phyloP scores from a whole-genome alignment of 805 yeast species.

The Metschnikowia amazonensis region DNA sequence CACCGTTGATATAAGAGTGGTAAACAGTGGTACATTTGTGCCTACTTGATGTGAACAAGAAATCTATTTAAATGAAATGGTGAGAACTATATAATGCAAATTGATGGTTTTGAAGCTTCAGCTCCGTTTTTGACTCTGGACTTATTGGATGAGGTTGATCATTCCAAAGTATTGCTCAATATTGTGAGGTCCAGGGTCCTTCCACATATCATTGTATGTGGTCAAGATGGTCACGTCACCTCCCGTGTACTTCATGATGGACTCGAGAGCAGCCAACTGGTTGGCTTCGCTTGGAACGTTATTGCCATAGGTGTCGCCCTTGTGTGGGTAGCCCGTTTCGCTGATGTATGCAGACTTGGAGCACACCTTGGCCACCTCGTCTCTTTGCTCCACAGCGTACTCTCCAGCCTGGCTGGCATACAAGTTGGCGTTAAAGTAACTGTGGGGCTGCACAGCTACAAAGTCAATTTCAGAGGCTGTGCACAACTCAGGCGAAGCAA shows the following conservation, averaged over 20 bases:
- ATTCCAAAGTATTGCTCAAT: slow-evolving; percentile 88
- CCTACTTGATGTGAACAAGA: no score
- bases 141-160: slow-evolving; percentile 33
- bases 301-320: slow-evolving; percentile 66
- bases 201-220: slow-evolving; percentile 85
- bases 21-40: no score
- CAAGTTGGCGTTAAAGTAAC: slow-evolving; percentile 68
- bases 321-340: slow-evolving; percentile 87
- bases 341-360: slow-evolving; percentile 56
- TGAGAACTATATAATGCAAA: no score
- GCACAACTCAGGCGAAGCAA: slow-evolving; percentile 64
- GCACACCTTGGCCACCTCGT: slow-evolving; percentile 54
- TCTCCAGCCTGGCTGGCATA: slow-evolving; percentile 67
- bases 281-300: slow-evolving; percentile 69
- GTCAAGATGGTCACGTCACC: slow-evolving; percentile 68
- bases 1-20: no score
- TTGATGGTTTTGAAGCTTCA: no score
- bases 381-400: slow-evolving; percentile 63
- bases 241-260: slow-evolving; percentile 56
- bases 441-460: slow-evolving; percentile 82
- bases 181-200: slow-evolving; percentile 74
- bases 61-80: no score
- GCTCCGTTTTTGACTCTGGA: no score
- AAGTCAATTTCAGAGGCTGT: slow-evolving; percentile 66
- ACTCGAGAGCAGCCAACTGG: slow-evolving; percentile 64